Percentiles rank a stretch among this genome's conserved stretches.
These are phyloP conservation scores for Hortaea sp. DNA, from an alignment of 2,329 filamentous ascomycete species.

Conservation along the genomic window DNA sequence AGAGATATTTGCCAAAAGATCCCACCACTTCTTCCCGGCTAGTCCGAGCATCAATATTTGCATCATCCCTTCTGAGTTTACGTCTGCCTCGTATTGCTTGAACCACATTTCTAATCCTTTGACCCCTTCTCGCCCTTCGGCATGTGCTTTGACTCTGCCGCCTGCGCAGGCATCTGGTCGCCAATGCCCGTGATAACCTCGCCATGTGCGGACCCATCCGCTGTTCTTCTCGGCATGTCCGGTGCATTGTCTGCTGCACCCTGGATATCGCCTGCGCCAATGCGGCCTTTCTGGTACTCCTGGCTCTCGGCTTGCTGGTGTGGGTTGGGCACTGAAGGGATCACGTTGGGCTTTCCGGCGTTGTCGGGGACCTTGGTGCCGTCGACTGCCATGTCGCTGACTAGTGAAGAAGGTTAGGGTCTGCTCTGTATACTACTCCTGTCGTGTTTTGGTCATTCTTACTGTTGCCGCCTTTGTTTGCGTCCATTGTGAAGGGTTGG, in stretches of 20 bases:
- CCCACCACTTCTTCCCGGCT: neutral
- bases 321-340: conserved; percentile 40
- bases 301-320: conserved; percentile 31
- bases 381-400: conserved; percentile 27
- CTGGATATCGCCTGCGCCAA: conserved; percentile 28
- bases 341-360: conserved; percentile 35
- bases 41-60: too few relatives aligned
- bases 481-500: neutral
- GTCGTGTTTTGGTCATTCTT: too few relatives aligned
- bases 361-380: conserved; percentile 35
- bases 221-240: conserved; percentile 32
- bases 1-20: too few relatives aligned
- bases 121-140: neutral
- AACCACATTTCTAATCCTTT: neutral
- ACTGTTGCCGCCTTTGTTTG: conserved; percentile 12
- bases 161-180: conserved; percentile 15
- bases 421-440: too few relatives aligned
- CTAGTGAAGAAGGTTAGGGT: conserved; percentile 1
- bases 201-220: conserved; percentile 24
- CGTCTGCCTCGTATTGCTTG: too few relatives aligned
- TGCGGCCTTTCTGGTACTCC: conserved; percentile 26
- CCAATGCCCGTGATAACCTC: conserved; percentile 28
- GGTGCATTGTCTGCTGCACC: conserved; percentile 39
- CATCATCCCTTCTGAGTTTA: too few relatives aligned
- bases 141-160: neutral